Conservation (phyloP, 208 protist genomes). For the Leishmania turanica region DNA sequence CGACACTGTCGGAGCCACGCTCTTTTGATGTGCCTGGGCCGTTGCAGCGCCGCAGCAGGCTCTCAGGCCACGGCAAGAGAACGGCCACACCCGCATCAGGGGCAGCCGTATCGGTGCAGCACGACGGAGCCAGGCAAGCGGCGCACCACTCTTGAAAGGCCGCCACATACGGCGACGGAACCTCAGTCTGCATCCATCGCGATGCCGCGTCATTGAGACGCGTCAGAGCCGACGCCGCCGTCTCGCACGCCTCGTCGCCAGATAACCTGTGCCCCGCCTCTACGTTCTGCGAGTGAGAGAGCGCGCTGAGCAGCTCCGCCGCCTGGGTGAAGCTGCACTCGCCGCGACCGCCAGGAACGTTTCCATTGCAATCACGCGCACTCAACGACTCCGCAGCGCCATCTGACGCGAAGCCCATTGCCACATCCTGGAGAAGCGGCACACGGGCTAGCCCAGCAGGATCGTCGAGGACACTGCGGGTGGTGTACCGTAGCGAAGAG, state of each 20-base stretch:
- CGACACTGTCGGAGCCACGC: neutral
- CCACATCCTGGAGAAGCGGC: conserved; percentile 21
- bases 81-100: neutral
- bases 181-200: conserved; percentile 9
- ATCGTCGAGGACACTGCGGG: conserved; percentile 9
- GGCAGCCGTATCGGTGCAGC: neutral
- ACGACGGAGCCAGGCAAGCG: neutral
- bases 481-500: conserved; percentile 16
- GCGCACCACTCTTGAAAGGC: conserved; percentile 10
- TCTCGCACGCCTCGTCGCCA: neutral
- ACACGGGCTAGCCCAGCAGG: conserved; percentile 13
- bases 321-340: conserved; percentile 34
- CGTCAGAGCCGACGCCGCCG: neutral
- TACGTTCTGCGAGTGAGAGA: neutral
- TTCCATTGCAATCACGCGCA: too few relatives aligned
- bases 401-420: neutral
- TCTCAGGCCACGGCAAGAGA: neutral
- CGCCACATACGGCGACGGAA: conserved; percentile 3
- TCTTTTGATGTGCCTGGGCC: neutral
- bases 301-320: neutral
- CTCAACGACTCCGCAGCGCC: neutral
- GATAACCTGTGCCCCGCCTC: neutral
- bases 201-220: neutral
- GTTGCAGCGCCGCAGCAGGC: neutral
- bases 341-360: neutral